These are phyloP conservation scores for Fraxinus platypoda DNA, from an alignment of 305 asterid species.

Conservation along the genomic window DNA sequence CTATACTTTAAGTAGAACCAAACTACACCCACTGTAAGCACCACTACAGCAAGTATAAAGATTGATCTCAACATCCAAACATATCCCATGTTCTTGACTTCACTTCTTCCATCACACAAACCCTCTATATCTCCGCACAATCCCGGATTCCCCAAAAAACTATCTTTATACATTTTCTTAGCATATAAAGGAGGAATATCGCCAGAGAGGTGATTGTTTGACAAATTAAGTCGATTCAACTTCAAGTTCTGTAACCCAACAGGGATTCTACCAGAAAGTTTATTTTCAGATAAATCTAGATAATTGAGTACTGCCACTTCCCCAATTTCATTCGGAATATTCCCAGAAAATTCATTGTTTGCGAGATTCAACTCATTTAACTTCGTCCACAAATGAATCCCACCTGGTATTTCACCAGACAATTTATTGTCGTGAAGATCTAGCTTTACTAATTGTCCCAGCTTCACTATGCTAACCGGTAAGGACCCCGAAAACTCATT, in stretches of 20 bases:
- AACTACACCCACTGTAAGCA: conserved; percentile 52
- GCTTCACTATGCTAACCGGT: conserved; percentile 70
- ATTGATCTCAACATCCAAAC: conserved; percentile 65
- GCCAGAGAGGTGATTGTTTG: conserved; percentile 77
- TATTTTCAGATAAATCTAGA: conserved; percentile 84
- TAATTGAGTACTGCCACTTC: conserved; percentile 72
- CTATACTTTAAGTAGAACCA: conserved; percentile 71
- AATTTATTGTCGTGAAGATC: conserved; percentile 71
- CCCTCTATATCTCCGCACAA: conserved; percentile 81
- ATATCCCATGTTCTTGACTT: conserved; percentile 38
- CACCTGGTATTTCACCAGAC: conserved; percentile 67
- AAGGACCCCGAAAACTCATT: conserved; percentile 67
- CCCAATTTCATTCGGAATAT: conserved; percentile 78
- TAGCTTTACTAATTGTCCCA: conserved; percentile 75
- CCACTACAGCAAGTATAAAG: conserved; percentile 59
- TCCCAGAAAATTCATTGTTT: conserved; percentile 66
- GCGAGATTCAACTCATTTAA: conserved; percentile 83
- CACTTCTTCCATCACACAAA: conserved; percentile 52
- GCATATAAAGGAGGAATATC: conserved; percentile 72
- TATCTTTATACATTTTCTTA: conserved; percentile 65
- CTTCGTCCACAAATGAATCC: conserved; percentile 67
- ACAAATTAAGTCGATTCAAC: conserved; percentile 78
- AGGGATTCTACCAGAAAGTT: conserved; percentile 71
- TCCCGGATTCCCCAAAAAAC: conserved; percentile 83
- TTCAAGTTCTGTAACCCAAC: conserved; percentile 70